A percentile compares a stretch with the other conserved stretches of the same genome.
phyloP scores from a whole-genome alignment of 164 flowering plant species.

The Magnolia sinica region DNA sequence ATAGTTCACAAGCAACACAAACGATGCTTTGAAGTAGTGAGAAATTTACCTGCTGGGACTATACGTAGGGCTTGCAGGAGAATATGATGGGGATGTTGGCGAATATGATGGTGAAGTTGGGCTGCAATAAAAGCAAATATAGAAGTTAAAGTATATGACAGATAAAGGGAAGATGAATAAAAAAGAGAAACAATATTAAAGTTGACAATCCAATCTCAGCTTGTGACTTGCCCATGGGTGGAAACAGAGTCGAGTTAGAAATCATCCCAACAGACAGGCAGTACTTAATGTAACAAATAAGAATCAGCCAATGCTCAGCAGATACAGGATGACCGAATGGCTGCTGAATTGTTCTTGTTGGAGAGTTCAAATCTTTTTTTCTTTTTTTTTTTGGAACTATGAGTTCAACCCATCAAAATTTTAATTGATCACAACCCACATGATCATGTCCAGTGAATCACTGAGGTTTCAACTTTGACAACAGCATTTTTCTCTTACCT shows the following conservation, averaged over 20 bases:
- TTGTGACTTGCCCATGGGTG: neutral
- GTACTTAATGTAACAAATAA: neutral
- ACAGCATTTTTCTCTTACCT: conserved; percentile 39
- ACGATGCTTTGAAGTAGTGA: neutral
- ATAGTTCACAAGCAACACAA: neutral
- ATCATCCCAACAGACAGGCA: neutral
- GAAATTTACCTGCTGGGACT: conserved; percentile 86
- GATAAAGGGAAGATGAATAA: neutral
- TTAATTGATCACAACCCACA: neutral
- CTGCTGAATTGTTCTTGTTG: neutral
- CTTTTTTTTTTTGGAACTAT: neutral
- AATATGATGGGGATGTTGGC: conserved; percentile 92
- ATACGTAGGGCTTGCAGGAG: conserved; percentile 89
- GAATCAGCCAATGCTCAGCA: neutral
- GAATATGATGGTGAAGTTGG: conserved; percentile 95
- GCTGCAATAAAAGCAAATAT: conserved; percentile 39
- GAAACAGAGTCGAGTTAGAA: neutral
- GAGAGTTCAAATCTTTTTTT: neutral
- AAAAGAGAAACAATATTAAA: neutral
- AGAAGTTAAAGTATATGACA: neutral
- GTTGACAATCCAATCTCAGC: neutral
- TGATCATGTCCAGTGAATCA: neutral
- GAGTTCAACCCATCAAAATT: neutral
- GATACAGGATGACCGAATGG: neutral
- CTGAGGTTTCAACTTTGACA: neutral